A percentile compares a stretch with the other conserved stretches of the same genome.
These are phyloP conservation scores for Lyophyllum decastes DNA, from an alignment of 768 basidiomycete species.

Conservation along the genomic window DNA sequence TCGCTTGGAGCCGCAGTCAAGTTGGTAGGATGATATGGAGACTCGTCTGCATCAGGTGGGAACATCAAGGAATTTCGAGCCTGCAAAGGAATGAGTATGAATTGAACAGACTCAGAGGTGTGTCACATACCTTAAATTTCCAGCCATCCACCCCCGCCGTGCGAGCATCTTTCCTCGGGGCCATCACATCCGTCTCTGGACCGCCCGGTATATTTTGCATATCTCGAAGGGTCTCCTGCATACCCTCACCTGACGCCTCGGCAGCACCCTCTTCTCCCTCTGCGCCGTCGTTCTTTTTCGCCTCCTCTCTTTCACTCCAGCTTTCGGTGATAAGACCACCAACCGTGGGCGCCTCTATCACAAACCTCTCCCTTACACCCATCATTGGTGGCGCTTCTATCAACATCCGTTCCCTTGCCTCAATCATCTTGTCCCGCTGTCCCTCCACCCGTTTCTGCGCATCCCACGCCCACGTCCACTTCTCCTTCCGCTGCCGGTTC, in stretches of 20 bases:
- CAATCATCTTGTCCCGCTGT: constrained; percentile 64
- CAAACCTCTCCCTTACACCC: constrained; percentile 69
- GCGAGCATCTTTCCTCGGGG: constrained; percentile 73
- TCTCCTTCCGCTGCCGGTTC: constrained; percentile 79
- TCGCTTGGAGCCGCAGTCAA: constrained; percentile 32
- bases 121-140: constrained; percentile 70
- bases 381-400: constrained; percentile 64
- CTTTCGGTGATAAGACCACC: constrained; percentile 54
- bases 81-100: constrained; percentile 38
- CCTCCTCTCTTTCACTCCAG: constrained; percentile 22
- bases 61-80: constrained; percentile 96
- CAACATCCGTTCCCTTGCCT: constrained; percentile 68
- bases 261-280: constrained; percentile 24
- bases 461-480: constrained; percentile 92
- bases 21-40: constrained; percentile 63
- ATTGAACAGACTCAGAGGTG: not conserved
- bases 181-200: constrained; percentile 70
- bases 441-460: constrained; percentile 81
- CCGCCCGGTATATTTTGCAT: constrained; percentile 28
- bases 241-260: constrained; percentile 21
- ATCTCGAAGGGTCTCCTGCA: constrained; percentile 25
- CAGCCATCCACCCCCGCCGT: constrained; percentile 76
- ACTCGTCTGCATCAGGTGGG: constrained; percentile 84
- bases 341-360: constrained; percentile 59
- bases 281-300: constrained; percentile 24